Percentiles rank a stretch among this genome's conserved stretches.
These are phyloP conservation scores for Elymus sibiricus DNA, from an alignment of 176 grass and related monocot genomes.

Conservation along the genomic window DNA sequence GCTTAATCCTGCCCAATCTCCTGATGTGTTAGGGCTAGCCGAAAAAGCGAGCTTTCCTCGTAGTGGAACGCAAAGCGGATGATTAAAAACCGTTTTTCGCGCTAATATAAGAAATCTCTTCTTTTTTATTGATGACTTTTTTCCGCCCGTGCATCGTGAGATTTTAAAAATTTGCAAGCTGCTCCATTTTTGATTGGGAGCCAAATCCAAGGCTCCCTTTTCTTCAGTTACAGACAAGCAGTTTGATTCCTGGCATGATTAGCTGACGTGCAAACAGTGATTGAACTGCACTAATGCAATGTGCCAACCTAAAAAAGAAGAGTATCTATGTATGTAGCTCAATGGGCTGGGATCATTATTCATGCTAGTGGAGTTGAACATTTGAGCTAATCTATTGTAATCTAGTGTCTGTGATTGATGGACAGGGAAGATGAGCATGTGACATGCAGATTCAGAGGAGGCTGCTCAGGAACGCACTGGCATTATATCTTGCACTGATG, in stretches of 20 bases:
- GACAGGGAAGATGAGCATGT: neutral
- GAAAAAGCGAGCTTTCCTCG: conserved; percentile 34
- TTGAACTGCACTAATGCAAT: conserved; percentile 35
- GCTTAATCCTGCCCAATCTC: conserved; percentile 31
- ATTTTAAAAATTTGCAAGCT: conserved; percentile 20
- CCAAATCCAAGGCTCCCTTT: conserved; percentile 28
- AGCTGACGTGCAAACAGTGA: conserved; percentile 39
- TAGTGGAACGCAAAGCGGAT: conserved; percentile 52
- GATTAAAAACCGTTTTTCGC: conserved; percentile 12
- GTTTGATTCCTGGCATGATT: conserved; percentile 40
- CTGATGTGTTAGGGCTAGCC: conserved; percentile 56
- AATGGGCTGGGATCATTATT: conserved; percentile 28
- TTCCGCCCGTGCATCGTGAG: neutral
- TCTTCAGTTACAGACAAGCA: conserved; percentile 38
- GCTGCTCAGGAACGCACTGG: neutral
- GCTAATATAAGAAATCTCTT: neutral
- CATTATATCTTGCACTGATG: neutral
- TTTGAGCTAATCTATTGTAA: conserved; percentile 12
- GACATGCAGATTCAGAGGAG: neutral
- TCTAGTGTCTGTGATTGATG: conserved; percentile 6
- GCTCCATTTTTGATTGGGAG: conserved; percentile 30
- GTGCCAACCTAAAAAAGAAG: conserved; percentile 15
- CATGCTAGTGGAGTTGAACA: conserved; percentile 44
- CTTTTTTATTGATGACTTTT: neutral
- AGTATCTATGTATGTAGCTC: conserved; percentile 40